phyloP scores from a whole-genome alignment of 2,329 filamentous ascomycete genomes.

The Clarireedia sp. region DNA sequence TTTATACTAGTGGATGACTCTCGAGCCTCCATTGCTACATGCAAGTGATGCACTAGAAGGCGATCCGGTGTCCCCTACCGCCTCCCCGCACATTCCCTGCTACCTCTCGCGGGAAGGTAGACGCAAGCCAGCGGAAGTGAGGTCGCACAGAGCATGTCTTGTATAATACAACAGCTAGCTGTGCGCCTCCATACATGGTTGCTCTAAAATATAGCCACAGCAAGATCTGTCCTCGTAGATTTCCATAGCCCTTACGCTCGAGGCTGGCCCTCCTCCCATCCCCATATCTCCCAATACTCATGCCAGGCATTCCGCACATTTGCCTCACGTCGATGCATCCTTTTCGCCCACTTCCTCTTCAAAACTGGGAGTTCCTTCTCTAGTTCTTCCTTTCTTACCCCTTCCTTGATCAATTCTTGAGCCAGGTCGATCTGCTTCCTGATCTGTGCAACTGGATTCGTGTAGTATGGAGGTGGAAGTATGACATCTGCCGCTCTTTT shows the following conservation, averaged over 20 bases:
- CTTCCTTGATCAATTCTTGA: conserved; percentile 13
- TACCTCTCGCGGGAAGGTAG: no score
- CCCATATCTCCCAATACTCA: conserved; percentile 25
- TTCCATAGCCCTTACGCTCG: not conserved
- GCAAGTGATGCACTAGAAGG: not conserved
- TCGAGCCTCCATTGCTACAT: no score
- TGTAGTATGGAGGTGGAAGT: conserved; percentile 10
- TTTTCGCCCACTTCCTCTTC: conserved; percentile 8
- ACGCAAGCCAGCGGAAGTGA: no score
- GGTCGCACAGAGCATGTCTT: no score
- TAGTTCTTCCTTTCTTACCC: conserved; percentile 15
- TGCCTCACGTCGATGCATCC: conserved; percentile 9
- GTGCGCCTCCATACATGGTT: not conserved
- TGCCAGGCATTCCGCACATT: conserved; percentile 18
- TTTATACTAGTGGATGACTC: no score
- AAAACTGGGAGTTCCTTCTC: conserved; percentile 10
- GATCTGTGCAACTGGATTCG: conserved; percentile 12
- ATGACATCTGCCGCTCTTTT: conserved; percentile 14
- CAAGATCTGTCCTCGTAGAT: no score
- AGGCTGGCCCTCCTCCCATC: conserved; percentile 6
- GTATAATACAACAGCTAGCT: no score
- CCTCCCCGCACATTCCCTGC: no score
- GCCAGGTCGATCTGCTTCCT: conserved; percentile 15
- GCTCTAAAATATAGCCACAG: no score
- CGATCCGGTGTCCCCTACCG: no score